phyloP scores from a whole-genome alignment of 176 grass and related monocot genomes.

The Musa schizocarpa region DNA sequence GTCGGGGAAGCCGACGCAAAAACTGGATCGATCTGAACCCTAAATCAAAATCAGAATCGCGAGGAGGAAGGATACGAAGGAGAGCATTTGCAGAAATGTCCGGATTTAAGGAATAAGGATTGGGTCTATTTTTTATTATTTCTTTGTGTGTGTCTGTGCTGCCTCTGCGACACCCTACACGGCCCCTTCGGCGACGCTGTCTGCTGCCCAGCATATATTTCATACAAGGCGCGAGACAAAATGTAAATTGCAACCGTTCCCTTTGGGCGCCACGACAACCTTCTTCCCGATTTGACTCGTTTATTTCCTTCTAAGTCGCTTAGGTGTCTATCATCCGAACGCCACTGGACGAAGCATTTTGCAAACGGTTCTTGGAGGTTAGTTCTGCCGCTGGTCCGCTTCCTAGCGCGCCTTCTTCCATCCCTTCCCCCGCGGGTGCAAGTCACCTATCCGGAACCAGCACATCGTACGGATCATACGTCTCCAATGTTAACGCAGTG shows the following conservation, averaged over 20 bases:
- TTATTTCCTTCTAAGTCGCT: neutral
- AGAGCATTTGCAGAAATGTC: neutral
- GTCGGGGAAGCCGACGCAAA: neutral
- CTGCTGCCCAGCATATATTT: neutral
- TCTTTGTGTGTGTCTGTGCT: neutral
- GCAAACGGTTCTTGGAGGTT: neutral
- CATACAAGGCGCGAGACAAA: neutral
- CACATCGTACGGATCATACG: neutral
- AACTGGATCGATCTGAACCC: neutral
- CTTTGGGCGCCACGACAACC: neutral
- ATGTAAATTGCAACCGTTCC: neutral
- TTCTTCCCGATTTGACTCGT: neutral
- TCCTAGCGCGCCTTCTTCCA: neutral
- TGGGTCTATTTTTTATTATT: neutral
- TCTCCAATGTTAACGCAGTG: neutral
- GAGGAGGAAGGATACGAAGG: neutral
- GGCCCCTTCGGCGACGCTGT: neutral
- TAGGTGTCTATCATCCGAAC: neutral
- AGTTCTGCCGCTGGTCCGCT: neutral
- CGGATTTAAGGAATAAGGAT: neutral
- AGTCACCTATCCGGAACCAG: neutral
- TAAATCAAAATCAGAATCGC: neutral
- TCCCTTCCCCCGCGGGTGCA: neutral
- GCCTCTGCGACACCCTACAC: slow-evolving; percentile 8
- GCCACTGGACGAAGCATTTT: neutral